Evolutionary conservation across 192 early-diverging fungal species (phyloP).

Genomic region (Coemansia sp.): DNA sequence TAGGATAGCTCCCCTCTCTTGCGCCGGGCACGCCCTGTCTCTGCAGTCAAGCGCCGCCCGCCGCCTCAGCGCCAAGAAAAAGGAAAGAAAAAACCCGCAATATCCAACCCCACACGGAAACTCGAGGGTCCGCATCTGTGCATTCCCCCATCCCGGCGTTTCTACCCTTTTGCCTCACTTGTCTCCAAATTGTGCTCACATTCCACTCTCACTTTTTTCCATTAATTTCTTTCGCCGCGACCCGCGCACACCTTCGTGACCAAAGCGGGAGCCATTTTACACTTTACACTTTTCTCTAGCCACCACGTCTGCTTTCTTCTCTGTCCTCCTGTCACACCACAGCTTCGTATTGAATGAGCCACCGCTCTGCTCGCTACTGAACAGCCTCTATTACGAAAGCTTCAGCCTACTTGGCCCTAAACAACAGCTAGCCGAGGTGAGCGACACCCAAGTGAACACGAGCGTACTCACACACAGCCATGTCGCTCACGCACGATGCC

Average conservation of each 20-base stretch:
- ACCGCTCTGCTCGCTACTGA: neutral
- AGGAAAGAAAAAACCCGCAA: too few relatives aligned
- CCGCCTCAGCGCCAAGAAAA: neutral
- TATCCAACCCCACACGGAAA: neutral
- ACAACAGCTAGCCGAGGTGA: neutral
- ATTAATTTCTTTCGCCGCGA: neutral
- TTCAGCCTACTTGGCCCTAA: neutral
- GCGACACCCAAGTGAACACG: neutral
- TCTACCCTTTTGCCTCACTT: neutral
- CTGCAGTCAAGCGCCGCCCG: neutral
- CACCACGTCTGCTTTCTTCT: neutral
- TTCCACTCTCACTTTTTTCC: neutral
- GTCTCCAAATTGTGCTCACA: neutral
- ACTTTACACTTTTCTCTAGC: neutral
- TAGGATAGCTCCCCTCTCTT: neutral
- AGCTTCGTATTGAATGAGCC: neutral
- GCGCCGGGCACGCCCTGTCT: neutral
- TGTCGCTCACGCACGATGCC: slow-evolving; percentile 2
- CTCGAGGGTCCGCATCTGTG: neutral
- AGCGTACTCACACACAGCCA: neutral
- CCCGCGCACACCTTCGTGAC: neutral
- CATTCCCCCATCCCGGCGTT: neutral
- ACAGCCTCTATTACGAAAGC: neutral
- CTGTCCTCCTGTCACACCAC: neutral
- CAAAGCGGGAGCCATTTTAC: neutral